Conservation (phyloP, 257 asterid species). For the Avicennia marina region DNA sequence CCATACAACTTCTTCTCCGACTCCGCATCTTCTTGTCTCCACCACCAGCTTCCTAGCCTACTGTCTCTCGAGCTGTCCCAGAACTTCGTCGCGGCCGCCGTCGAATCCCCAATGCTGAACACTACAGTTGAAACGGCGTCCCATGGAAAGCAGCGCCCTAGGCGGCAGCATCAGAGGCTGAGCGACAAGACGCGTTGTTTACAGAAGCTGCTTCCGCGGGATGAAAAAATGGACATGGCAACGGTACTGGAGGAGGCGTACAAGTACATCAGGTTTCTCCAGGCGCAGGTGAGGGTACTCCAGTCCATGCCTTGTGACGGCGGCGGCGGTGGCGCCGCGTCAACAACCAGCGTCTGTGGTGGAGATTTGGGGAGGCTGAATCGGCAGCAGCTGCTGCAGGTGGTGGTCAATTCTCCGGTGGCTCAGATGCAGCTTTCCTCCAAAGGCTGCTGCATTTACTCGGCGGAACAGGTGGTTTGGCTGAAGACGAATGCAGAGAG, state of each 20-base stretch:
- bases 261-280: slow-evolving; percentile 69
- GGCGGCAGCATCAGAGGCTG: slow-evolving; percentile 29
- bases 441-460: slow-evolving; percentile 57
- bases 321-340: slow-evolving; percentile 6
- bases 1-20: slow-evolving; percentile 36
- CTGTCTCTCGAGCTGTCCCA: slow-evolving; percentile 34
- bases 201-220: slow-evolving; percentile 59
- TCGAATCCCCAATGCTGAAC: slow-evolving; percentile 3
- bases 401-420: slow-evolving; percentile 55
- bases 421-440: slow-evolving; percentile 53
- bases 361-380: slow-evolving; percentile 42
- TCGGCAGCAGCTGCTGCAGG: slow-evolving; percentile 66
- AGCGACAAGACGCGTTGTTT: slow-evolving; percentile 51
- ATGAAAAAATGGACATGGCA: slow-evolving; percentile 57
- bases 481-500: slow-evolving; percentile 32
- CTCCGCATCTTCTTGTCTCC: slow-evolving; percentile 8
- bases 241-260: slow-evolving; percentile 68
- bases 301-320: slow-evolving; percentile 51
- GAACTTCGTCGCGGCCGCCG: background rate
- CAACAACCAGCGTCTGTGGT: background rate
- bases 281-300: slow-evolving; percentile 64
- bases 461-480: slow-evolving; percentile 48
- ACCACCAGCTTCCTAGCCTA: slow-evolving; percentile 29
- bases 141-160: slow-evolving; percentile 8
- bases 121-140: slow-evolving; percentile 9